These are phyloP conservation scores for Euphorbia corollata DNA, from an alignment of 441 rosid species.

Conservation along the genomic window DNA sequence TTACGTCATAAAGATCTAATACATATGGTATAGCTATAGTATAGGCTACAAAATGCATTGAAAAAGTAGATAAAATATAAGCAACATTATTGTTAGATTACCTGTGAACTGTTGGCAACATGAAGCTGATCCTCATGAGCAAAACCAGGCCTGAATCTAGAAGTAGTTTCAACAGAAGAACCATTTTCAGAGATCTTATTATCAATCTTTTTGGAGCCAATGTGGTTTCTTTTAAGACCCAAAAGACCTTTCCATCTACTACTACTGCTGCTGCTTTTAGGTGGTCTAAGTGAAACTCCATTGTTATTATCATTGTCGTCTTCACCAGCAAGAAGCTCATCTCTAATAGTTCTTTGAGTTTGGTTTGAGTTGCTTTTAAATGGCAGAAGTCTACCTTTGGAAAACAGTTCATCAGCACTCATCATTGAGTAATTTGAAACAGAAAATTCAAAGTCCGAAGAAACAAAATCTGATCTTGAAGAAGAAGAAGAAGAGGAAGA, in stretches of 20 bases:
- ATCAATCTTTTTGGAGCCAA: conserved; percentile 51
- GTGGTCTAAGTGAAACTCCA: conserved; percentile 40
- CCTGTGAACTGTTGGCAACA: conserved; percentile 48
- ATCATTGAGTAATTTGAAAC: conserved; percentile 72
- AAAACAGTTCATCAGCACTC: conserved; percentile 93
- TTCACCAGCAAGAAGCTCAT: conserved; percentile 68
- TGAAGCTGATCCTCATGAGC: conserved; percentile 28
- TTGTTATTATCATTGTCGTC: conserved; percentile 31
- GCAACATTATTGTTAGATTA: neutral
- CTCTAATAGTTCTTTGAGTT: conserved; percentile 65
- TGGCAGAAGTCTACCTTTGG: conserved; percentile 78
- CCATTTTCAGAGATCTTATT: conserved; percentile 27
- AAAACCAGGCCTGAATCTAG: conserved; percentile 35
- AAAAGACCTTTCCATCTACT: conserved; percentile 75
- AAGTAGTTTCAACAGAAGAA: conserved; percentile 19
- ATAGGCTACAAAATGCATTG: too few relatives aligned
- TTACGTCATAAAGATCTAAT: neutral
- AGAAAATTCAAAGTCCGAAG: conserved; percentile 80
- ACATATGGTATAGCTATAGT: neutral
- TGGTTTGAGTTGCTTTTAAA: conserved; percentile 42
- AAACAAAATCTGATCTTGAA: conserved; percentile 30
- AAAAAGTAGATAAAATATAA: too few relatives aligned
- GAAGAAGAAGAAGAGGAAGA: conserved; percentile 15
- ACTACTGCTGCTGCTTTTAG: conserved; percentile 42
- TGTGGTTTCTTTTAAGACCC: conserved; percentile 64